A percentile compares a stretch with the other conserved stretches of the same genome.
These are phyloP conservation scores for Parsonsia alboflavescens DNA, from an alignment of 257 asterid genomes.

Conservation along the genomic window DNA sequence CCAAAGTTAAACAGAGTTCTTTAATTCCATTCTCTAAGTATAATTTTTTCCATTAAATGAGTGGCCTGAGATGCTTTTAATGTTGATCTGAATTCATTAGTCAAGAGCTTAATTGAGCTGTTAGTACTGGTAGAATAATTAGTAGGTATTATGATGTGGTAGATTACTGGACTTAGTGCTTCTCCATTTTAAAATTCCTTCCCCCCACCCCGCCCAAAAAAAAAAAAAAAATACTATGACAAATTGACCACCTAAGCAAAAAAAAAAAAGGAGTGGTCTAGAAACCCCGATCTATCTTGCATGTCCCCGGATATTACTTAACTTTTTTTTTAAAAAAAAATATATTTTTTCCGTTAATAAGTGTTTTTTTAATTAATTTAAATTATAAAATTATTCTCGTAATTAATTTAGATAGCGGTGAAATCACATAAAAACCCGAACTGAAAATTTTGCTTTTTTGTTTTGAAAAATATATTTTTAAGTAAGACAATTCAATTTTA, in stretches of 20 bases:
- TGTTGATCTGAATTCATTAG: conserved; percentile 5
- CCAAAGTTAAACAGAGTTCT: background rate
- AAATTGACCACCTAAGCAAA: background rate
- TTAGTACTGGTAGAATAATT: background rate
- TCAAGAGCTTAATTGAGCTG: conserved; percentile 8
- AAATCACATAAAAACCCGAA: no score
- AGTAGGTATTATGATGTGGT: background rate
- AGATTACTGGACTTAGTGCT: conserved; percentile 4
- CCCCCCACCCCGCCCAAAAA: no score
- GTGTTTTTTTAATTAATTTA: no score
- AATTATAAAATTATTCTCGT: no score
- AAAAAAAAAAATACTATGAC: background rate
- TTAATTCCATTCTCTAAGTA: background rate
- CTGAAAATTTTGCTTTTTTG: no score
- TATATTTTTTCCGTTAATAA: no score
- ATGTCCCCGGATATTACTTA: background rate
- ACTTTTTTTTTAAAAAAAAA: background rate
- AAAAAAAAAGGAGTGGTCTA: background rate
- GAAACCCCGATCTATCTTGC: background rate
- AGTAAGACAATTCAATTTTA: no score
- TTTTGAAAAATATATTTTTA: no score
- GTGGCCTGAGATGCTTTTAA: background rate
- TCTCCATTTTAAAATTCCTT: background rate
- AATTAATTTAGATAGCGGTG: no score
- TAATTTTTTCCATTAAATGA: background rate